Conservation (phyloP, 148 eudicot species). For the Chenopodium berlandieri region DNA sequence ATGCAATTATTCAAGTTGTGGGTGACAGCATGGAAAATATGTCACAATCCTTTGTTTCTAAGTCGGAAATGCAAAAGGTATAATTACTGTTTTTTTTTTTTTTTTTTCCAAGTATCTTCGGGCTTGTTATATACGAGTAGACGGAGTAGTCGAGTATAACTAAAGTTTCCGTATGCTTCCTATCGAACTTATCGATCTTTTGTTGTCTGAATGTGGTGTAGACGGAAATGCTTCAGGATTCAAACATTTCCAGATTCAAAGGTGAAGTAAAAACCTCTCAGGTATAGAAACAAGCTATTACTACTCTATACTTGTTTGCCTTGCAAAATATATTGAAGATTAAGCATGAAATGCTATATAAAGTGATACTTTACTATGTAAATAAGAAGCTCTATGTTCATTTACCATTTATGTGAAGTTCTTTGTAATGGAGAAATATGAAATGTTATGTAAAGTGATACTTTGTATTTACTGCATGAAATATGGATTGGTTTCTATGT, state of each 20-base stretch:
- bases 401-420: no score
- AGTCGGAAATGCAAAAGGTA: constrained; percentile 70
- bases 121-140: background rate
- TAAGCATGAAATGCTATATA: background rate
- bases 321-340: background rate
- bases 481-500: background rate
- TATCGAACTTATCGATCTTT: constrained; percentile 1
- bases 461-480: background rate
- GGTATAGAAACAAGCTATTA: constrained; percentile 33
- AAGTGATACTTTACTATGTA: background rate
- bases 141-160: background rate
- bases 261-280: constrained; percentile 69
- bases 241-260: constrained; percentile 54
- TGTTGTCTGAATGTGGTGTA: constrained; percentile 19
- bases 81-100: background rate
- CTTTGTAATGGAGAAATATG: background rate
- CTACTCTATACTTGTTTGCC: background rate
- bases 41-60: constrained; percentile 60
- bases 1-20: constrained; percentile 65
- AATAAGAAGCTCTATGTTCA: background rate
- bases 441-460: no score
- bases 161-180: background rate
- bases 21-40: constrained; percentile 72
- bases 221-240: constrained; percentile 56
- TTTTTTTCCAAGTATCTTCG: background rate